Percentiles rank a stretch among this genome's conserved stretches.
These are phyloP conservation scores for Pluteus cervinus DNA, from an alignment of 768 basidiomycete species.

Conservation along the genomic window DNA sequence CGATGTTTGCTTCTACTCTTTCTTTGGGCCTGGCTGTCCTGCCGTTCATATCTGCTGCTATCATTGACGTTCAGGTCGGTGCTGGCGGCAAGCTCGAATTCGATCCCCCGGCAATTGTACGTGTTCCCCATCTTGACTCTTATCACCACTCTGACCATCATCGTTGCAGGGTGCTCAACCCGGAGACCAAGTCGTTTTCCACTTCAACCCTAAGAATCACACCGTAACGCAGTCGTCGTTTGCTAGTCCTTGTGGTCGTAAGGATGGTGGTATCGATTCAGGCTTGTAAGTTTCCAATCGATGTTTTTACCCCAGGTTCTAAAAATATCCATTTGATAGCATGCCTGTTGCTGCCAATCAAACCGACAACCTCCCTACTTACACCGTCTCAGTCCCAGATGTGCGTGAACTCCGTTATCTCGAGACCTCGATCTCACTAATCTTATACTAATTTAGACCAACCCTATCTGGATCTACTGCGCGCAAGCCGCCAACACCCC, in stretches of 20 bases:
- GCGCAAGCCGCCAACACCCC: constrained; percentile 44
- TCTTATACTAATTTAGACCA: constrained; percentile 28
- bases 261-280: constrained; percentile 47
- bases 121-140: constrained; percentile 11
- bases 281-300: constrained; percentile 41
- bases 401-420: constrained; percentile 16
- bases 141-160: neutral
- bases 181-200: constrained; percentile 59
- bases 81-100: constrained; percentile 34
- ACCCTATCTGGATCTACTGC: constrained; percentile 58
- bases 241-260: constrained; percentile 44
- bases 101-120: constrained; percentile 48
- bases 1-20: constrained; percentile 37
- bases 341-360: constrained; percentile 47
- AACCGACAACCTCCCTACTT: constrained; percentile 43
- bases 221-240: constrained; percentile 48
- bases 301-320: constrained; percentile 2
- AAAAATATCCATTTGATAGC: constrained; percentile 20
- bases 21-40: constrained; percentile 43
- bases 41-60: constrained; percentile 42
- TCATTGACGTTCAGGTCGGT: constrained; percentile 52
- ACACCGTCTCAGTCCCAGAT: constrained; percentile 44
- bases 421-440: neutral
- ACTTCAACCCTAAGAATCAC: constrained; percentile 54
- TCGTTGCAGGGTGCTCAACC: constrained; percentile 32